phyloP scores from a whole-genome alignment of 2,329 filamentous ascomycete species.

The Apiospora saccharicola region DNA sequence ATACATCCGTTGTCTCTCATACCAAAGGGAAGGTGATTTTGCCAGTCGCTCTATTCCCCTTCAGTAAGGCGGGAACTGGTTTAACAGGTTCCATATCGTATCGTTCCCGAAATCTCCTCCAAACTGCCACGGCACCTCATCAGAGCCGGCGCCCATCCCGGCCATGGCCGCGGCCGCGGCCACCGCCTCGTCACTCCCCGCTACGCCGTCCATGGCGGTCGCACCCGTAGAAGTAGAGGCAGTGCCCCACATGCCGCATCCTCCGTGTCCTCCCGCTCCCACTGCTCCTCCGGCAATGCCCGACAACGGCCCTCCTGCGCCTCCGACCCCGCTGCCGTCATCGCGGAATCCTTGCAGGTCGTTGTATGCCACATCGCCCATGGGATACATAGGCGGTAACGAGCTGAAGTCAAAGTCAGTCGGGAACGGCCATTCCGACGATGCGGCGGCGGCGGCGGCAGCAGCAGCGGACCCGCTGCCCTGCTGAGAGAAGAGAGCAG shows the following conservation, averaged over 20 bases:
- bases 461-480: background rate
- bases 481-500: background rate
- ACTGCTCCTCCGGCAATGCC: slow-evolving; percentile 25
- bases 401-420: slow-evolving; percentile 56
- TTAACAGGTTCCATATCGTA: slow-evolving; percentile 64
- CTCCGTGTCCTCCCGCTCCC: background rate
- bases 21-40: background rate
- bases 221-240: background rate
- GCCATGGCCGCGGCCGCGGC: slow-evolving; percentile 25
- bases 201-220: background rate
- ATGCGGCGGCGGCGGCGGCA: background rate
- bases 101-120: slow-evolving; percentile 62
- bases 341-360: slow-evolving; percentile 55
- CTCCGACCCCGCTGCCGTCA: slow-evolving; percentile 29
- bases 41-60: background rate
- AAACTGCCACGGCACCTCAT: slow-evolving; percentile 56
- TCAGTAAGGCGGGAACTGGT: slow-evolving; percentile 51
- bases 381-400: slow-evolving; percentile 64
- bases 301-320: slow-evolving; percentile 35
- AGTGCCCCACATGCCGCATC: slow-evolving; percentile 26
- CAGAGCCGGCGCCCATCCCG: slow-evolving; percentile 31
- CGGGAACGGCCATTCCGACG: slow-evolving; percentile 50
- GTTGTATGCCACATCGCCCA: slow-evolving; percentile 64
- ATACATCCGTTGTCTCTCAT: background rate
- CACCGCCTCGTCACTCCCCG: slow-evolving; percentile 24